A percentile compares a stretch with the other conserved stretches of the same genome.
These are phyloP conservation scores for Botrytis porri DNA, from an alignment of 2,329 filamentous ascomycete genomes.

Conservation along the genomic window DNA sequence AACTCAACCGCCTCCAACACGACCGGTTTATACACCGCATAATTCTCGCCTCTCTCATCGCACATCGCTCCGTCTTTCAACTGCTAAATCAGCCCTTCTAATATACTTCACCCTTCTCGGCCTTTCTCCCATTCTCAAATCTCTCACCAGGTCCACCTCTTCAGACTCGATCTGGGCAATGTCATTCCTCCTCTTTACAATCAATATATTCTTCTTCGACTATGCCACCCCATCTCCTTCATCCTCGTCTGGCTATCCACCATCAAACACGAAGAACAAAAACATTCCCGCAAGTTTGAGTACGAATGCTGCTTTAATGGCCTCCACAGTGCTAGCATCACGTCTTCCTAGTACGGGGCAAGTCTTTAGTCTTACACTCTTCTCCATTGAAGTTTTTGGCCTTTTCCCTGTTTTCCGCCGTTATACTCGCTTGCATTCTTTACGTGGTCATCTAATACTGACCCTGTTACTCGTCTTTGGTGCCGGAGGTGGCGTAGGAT, in stretches of 20 bases:
- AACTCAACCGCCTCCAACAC: slow-evolving; percentile 56
- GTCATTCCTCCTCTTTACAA: slow-evolving; percentile 85
- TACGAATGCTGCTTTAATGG: slow-evolving; percentile 96
- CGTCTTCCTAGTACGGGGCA: slow-evolving; percentile 86
- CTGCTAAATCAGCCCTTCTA: slow-evolving; percentile 85
- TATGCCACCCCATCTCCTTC: slow-evolving; percentile 58
- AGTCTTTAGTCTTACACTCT: slow-evolving; percentile 91
- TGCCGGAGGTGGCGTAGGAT: slow-evolving; percentile 74
- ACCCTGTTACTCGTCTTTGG: slow-evolving; percentile 74
- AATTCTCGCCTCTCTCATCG: slow-evolving; percentile 35
- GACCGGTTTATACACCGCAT: slow-evolving; percentile 35
- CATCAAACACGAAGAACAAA: slow-evolving; percentile 26
- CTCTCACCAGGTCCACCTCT: slow-evolving; percentile 87
- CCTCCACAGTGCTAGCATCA: slow-evolving; percentile 87
- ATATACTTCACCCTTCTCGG: slow-evolving; percentile 93
- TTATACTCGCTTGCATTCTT: slow-evolving; percentile 77
- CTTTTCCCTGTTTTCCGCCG: slow-evolving; percentile 97
- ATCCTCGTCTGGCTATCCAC: slow-evolving; percentile 47
- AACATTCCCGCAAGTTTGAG: slow-evolving; percentile 62
- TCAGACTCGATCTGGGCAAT: slow-evolving; percentile 97
- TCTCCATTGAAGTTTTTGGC: slow-evolving; percentile 96
- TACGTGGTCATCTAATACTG: slow-evolving; percentile 74
- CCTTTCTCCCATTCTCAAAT: slow-evolving; percentile 92
- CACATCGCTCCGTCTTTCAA: slow-evolving; percentile 66
- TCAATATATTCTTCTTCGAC: slow-evolving; percentile 98